Evolutionary conservation across 2,329 filamentous ascomycete species (phyloP).

Genomic region (Sclerotinia trifoliorum): DNA sequence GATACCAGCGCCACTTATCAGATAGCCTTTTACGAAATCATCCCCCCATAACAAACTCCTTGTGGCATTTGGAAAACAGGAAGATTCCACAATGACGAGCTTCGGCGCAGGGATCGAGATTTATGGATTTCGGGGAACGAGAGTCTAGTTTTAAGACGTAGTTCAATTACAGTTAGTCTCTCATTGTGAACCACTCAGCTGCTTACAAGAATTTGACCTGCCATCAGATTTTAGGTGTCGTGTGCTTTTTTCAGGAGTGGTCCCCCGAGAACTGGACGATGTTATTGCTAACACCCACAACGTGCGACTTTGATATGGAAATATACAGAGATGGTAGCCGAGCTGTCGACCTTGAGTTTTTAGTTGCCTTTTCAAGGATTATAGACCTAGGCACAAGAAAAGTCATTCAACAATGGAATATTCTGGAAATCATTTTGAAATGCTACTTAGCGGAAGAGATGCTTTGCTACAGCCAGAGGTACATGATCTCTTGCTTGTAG

Average conservation of each 20-base stretch:
- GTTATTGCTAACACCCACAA: background rate
- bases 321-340: background rate
- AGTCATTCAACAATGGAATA: background rate
- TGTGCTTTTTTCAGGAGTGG: rapidly evolving
- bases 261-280: background rate
- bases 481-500: background rate
- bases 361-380: background rate
- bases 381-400: background rate
- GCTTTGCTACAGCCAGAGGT: background rate
- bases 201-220: background rate
- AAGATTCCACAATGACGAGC: background rate
- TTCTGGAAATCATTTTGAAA: background rate
- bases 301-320: rapidly evolving
- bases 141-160: background rate
- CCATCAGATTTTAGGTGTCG: background rate
- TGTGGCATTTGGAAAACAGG: background rate
- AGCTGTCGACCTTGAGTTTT: background rate
- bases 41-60: rapidly evolving
- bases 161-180: background rate
- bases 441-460: background rate
- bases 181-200: background rate
- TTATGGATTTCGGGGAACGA: no score
- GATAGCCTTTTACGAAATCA: background rate
- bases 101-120: no score
- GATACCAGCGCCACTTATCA: background rate